These are phyloP conservation scores for Eucalyptus microcorys DNA, from an alignment of 345 rosid species.

Conservation along the genomic window DNA sequence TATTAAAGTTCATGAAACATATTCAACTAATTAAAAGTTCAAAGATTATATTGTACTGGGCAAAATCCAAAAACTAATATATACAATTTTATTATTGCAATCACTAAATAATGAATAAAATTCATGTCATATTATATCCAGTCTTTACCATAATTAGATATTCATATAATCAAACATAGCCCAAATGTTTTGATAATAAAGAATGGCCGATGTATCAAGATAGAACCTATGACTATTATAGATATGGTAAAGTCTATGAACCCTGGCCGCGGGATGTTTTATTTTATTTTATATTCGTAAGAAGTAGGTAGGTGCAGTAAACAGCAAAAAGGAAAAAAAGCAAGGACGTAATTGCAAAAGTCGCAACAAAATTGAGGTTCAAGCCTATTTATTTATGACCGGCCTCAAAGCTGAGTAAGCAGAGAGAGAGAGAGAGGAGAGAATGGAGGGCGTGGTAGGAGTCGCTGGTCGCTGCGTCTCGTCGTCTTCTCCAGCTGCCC, in stretches of 20 bases:
- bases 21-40: too few species aligned
- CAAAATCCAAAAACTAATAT: too few species aligned
- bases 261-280: not conserved
- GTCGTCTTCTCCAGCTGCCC: not conserved
- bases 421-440: not conserved
- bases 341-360: not conserved
- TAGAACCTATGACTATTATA: not conserved
- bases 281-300: not conserved
- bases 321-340: not conserved
- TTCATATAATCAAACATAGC: fast-evolving
- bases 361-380: not conserved
- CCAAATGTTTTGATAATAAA: not conserved
- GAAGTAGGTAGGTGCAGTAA: not conserved
- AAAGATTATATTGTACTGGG: fast-evolving
- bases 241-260: not conserved
- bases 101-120: fast-evolving
- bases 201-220: not conserved
- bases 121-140: fast-evolving
- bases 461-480: not conserved
- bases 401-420: not conserved
- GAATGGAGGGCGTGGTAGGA: not conserved
- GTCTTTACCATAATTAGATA: fast-evolving
- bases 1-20: too few species aligned
- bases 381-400: not conserved
- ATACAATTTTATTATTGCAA: too few species aligned